Percentiles rank a stretch among this genome's conserved stretches.
Conservation (phyloP, 129 eudicot species). For the Pulicaria dysenterica region DNA sequence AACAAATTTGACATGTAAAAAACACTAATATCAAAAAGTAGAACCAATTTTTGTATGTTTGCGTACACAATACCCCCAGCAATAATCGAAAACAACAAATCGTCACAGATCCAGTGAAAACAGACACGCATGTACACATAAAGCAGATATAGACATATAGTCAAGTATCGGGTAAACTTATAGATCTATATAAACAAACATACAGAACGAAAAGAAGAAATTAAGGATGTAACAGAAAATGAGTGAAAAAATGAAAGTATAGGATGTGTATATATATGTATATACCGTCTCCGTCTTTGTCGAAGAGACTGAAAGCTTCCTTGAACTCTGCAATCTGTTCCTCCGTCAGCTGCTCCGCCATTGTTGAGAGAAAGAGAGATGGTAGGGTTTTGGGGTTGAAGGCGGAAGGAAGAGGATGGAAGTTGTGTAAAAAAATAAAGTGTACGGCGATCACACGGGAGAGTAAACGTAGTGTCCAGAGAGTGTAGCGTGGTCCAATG, state of each 20-base stretch:
- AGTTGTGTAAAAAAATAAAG: conserved; percentile 6
- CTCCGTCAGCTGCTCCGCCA: conserved; percentile 44
- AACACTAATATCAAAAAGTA: not conserved
- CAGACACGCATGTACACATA: not conserved
- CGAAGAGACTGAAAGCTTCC: conserved; percentile 46
- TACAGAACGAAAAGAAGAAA: too few relatives aligned
- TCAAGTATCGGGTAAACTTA: not conserved
- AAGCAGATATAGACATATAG: not conserved
- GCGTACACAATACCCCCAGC: conserved; percentile 4
- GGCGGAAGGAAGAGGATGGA: not conserved
- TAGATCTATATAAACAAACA: not conserved
- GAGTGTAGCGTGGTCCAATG: too few relatives aligned
- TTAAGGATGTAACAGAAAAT: not conserved
- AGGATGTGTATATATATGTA: not conserved
- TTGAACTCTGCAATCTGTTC: conserved; percentile 46
- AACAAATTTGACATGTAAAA: too few relatives aligned
- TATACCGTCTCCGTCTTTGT: conserved; percentile 45
- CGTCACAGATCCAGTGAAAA: conserved; percentile 14
- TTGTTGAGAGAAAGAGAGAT: not conserved
- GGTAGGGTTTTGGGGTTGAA: conserved; percentile 22
- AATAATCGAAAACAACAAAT: conserved; percentile 1
- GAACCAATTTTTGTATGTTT: not conserved
- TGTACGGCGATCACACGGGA: too few relatives aligned
- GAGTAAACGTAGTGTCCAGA: too few relatives aligned
- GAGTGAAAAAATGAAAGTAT: not conserved